These are phyloP conservation scores for Sporothrix protearum DNA, from an alignment of 2,329 filamentous ascomycete genomes.

Conservation along the genomic window DNA sequence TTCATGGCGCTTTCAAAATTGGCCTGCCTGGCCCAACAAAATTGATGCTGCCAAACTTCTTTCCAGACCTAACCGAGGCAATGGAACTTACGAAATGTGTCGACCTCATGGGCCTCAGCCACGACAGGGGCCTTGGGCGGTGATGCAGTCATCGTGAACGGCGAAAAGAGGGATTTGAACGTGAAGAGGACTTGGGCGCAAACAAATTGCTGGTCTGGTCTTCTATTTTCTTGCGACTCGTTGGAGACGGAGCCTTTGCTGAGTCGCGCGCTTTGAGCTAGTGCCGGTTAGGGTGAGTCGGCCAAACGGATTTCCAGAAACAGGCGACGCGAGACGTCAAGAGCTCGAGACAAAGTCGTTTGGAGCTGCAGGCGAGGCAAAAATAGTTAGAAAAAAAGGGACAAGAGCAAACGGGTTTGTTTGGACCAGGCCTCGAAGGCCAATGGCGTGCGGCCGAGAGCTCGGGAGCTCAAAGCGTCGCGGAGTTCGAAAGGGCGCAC, in stretches of 20 bases:
- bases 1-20: conserved; percentile 12
- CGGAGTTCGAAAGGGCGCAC: neutral
- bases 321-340: neutral
- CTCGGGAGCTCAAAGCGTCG: neutral
- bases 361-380: conserved; percentile 1
- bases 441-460: neutral
- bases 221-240: neutral
- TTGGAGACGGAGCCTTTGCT: conserved; percentile 12
- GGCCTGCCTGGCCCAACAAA: conserved; percentile 24
- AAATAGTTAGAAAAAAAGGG: conserved; percentile 1
- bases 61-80: conserved; percentile 19
- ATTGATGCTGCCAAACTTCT: neutral
- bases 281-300: neutral
- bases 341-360: neutral
- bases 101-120: conserved; percentile 70
- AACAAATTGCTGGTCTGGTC: neutral
- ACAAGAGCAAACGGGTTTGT: neutral
- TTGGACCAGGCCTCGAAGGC: neutral
- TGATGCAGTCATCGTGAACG: conserved; percentile 42
- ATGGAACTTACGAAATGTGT: conserved; percentile 61
- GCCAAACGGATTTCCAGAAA: conserved; percentile 1
- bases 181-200: neutral
- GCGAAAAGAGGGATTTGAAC: conserved; percentile 9
- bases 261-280: conserved; percentile 15
- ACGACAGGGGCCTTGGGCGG: conserved; percentile 56